Conservation (phyloP, 179 eudicot species). For the Spergularia azorica region DNA sequence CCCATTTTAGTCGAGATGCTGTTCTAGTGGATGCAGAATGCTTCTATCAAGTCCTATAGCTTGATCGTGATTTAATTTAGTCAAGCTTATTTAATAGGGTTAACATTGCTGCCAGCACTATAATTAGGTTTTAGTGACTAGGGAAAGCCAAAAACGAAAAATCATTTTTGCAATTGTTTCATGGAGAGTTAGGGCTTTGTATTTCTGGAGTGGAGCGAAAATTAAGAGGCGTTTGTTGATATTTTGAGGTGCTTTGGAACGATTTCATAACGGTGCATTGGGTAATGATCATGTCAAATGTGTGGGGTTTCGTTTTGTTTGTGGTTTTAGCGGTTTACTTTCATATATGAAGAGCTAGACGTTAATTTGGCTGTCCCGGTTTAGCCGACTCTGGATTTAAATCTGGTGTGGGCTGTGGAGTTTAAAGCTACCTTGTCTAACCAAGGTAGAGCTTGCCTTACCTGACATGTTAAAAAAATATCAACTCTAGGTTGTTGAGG, state of each 20-base stretch:
- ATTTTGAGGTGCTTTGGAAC: background rate
- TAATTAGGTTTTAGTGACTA: background rate
- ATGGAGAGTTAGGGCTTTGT: background rate
- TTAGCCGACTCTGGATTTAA: background rate
- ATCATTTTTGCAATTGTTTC: too few species aligned
- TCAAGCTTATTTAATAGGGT: background rate
- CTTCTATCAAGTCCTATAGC: background rate
- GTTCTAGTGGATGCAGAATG: background rate
- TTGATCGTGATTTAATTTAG: background rate
- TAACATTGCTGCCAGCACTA: background rate
- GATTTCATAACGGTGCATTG: background rate
- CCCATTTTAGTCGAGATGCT: background rate
- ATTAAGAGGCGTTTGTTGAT: background rate
- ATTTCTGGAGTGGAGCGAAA: background rate
- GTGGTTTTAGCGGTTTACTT: background rate
- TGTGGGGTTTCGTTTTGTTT: background rate
- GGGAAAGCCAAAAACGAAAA: background rate
- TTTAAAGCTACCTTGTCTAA: background rate
- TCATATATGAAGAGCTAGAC: background rate
- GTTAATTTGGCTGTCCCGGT: background rate
- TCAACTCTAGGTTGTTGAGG: background rate
- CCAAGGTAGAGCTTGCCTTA: too few species aligned
- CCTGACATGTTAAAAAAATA: too few species aligned
- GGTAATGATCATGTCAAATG: background rate
- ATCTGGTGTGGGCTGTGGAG: background rate